phyloP scores from a whole-genome alignment of 192 early-diverging fungal species.

The Ambispora gerdemannii region DNA sequence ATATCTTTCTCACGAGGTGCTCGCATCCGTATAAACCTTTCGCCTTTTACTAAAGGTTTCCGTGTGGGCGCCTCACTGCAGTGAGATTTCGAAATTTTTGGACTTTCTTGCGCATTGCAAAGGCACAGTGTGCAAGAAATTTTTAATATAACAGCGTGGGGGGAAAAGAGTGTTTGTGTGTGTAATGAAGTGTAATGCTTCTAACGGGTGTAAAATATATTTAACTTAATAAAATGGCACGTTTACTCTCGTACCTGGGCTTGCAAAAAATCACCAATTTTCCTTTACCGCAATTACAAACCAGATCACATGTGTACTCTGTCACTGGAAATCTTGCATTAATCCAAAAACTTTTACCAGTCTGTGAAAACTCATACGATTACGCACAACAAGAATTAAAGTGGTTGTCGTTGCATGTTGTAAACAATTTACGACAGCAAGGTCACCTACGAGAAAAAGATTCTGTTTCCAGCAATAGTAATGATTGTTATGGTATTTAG shows the following conservation, averaged over 20 bases:
- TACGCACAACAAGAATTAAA: conserved; percentile 36
- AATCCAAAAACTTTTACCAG: conserved; percentile 29
- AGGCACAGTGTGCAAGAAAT: not conserved
- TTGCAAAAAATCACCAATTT: no score
- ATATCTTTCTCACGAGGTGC: conserved; percentile 9
- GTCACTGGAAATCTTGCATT: not conserved
- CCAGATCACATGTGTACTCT: not conserved
- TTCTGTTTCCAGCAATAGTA: no score
- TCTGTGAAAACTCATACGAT: conserved; percentile 26
- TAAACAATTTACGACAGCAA: conserved; percentile 8
- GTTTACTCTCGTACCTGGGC: no score
- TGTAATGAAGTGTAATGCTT: not conserved
- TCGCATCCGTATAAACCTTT: conserved; percentile 16
- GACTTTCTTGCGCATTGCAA: not conserved
- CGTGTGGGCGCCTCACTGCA: conserved; percentile 18
- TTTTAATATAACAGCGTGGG: not conserved
- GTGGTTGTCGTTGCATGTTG: conserved; percentile 39
- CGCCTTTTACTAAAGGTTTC: conserved; percentile 22
- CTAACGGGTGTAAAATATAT: not conserved
- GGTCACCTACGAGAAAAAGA: not conserved
- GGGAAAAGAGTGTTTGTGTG: not conserved
- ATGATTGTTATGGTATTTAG: no score
- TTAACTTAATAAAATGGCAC: no score
- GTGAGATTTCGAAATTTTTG: conserved; percentile 18
- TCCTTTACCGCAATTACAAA: not conserved